phyloP scores from a whole-genome alignment of 2,329 filamentous ascomycete genomes.

The Botrytis paeoniae region DNA sequence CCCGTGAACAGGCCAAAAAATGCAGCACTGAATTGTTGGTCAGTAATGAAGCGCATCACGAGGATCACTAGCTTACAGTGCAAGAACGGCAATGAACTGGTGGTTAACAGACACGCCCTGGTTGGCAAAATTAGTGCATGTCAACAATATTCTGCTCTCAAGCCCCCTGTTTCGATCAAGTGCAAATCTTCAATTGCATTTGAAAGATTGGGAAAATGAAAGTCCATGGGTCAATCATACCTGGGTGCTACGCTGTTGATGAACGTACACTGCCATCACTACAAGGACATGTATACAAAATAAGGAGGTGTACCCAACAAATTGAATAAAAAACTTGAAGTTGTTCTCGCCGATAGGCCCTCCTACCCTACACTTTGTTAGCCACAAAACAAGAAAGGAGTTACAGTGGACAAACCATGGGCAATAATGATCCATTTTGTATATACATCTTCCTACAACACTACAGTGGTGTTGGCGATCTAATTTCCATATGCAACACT shows the following conservation, averaged over 20 bases:
- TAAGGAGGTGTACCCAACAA: constrained; percentile 68
- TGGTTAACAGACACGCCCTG: constrained; percentile 45
- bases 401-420: constrained; percentile 56
- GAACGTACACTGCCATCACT: constrained; percentile 60
- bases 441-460: constrained; percentile 44
- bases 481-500: constrained; percentile 82
- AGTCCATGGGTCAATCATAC: constrained; percentile 24
- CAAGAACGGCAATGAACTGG: constrained; percentile 65
- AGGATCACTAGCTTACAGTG: constrained; percentile 46
- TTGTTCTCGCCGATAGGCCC: constrained; percentile 84
- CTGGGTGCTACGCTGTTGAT: constrained; percentile 41
- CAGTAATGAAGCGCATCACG: constrained; percentile 8
- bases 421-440: constrained; percentile 89
- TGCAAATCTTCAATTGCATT: background rate
- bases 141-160: background rate
- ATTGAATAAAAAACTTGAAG: constrained; percentile 92
- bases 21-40: constrained; percentile 42
- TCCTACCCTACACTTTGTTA: constrained; percentile 62
- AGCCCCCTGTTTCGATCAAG: background rate
- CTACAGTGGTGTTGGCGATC: constrained; percentile 85
- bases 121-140: background rate
- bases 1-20: constrained; percentile 79
- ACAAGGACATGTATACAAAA: constrained; percentile 65
- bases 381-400: background rate
- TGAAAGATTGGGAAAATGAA: background rate